Base-by-base conservation (phyloP, 2,329 filamentous ascomycete genomes). In the Penicillium freii region DNA sequence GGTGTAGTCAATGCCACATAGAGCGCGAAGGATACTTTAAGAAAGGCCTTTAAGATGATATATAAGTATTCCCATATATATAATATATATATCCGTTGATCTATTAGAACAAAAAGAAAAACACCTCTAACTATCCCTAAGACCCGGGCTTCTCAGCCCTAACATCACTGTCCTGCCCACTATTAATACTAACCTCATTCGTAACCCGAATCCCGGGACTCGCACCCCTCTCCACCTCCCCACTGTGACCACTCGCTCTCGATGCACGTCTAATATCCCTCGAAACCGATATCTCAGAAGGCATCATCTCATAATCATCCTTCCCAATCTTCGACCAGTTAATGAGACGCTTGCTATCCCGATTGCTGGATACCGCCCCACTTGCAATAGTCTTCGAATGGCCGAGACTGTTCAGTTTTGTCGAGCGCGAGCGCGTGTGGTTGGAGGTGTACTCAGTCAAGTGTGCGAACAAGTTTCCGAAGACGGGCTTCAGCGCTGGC, bases 401-500 rank as follows among this genome's bases (percentile, higher is more conserved):
- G 0, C 53, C 46, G 1, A 33, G 64, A 17, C 54, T 60, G n/a
- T 45, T 40, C 17, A 68, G 29, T 17, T 54, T 59, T 1, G 58
- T 53, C 1, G 56, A 57, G 4, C 49, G 60, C 6, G 66, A 61
- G 36, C 57, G 66, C 9, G 62, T 65, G 36, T 62, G 60, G 19
- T 63, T 67, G 10, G 63, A 61, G 1, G 63, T 62, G 39, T 68
- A 65, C 51, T 67, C 65, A 1, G 62, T 62, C 23, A 68, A 11
- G 33, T 62, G 65, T 34, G 51, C 42, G 47, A 67, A 69, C 9
- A 67, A 36, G 44, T 61, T 66, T 17, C 67, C 77, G 42, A 78
- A 75, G 3, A 82, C 64, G 0, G 80, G 80, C 53, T 82, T 82
- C 46, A 81, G 67, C 3, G 79, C 80, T 0, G 81, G 81, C 0